phyloP scores from a whole-genome alignment of 2,329 filamentous ascomycete species.

The Emydomyces testavorans region DNA sequence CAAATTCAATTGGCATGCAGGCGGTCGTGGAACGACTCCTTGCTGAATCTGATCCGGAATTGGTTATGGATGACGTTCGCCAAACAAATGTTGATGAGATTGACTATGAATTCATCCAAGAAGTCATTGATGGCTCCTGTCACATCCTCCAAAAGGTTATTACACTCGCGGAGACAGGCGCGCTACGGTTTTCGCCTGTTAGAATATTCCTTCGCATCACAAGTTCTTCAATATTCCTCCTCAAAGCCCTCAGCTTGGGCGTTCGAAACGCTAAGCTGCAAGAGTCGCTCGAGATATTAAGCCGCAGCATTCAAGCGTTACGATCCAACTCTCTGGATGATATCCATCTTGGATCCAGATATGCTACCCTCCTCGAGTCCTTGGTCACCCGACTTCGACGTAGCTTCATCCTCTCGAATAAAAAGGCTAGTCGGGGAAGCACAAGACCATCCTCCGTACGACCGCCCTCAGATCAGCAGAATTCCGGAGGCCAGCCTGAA shows the following conservation, averaged over 20 bases:
- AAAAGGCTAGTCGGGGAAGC: conserved; percentile 20
- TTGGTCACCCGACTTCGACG: conserved; percentile 34
- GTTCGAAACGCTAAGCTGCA: conserved; percentile 40
- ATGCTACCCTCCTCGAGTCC: conserved; percentile 40
- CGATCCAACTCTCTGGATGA: conserved; percentile 41
- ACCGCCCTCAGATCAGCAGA: conserved; percentile 22
- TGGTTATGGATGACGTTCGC: conserved; percentile 27
- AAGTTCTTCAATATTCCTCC: conserved; percentile 45
- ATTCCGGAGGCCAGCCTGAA: conserved; percentile 1
- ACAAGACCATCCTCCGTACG: conserved; percentile 24
- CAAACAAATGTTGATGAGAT: conserved; percentile 38
- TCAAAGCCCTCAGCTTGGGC: conserved; percentile 42
- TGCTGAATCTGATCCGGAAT: conserved; percentile 24
- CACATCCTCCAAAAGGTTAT: conserved; percentile 42
- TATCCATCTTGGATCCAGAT: conserved; percentile 42
- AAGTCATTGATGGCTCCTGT: conserved; percentile 45
- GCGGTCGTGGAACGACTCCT: conserved; percentile 45
- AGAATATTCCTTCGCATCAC: conserved; percentile 45
- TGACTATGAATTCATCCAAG: conserved; percentile 46
- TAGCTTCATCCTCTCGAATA: conserved; percentile 28
- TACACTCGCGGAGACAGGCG: conserved; percentile 37
- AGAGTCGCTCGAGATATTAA: conserved; percentile 39
- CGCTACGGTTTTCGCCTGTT: conserved; percentile 43
- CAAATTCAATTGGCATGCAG: conserved; percentile 42
- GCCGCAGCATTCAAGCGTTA: conserved; percentile 39